phyloP scores from a whole-genome alignment of 805 yeast species.

The Wickerhamomyces rabaulensis region DNA sequence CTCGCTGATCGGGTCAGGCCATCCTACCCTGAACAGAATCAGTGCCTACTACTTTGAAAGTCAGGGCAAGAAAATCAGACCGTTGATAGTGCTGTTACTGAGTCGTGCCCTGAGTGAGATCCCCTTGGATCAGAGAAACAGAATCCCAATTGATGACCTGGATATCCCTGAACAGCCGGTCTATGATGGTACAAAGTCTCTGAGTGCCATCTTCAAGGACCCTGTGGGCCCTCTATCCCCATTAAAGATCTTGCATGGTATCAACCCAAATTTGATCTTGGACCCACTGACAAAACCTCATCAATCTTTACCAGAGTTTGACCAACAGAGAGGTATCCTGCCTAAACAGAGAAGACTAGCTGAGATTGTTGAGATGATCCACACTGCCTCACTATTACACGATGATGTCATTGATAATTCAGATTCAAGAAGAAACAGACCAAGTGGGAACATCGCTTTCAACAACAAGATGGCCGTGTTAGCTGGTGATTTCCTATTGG shows the following conservation, averaged over 20 bases:
- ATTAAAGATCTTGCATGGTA: slow-evolving; percentile 77
- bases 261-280: slow-evolving; percentile 75
- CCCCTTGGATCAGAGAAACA: slow-evolving; percentile 61
- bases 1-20: slow-evolving; percentile 82
- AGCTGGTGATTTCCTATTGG: slow-evolving; percentile 93
- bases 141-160: slow-evolving; percentile 53
- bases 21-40: slow-evolving; percentile 86
- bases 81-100: slow-evolving; percentile 77
- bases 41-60: slow-evolving; percentile 94
- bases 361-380: slow-evolving; percentile 97
- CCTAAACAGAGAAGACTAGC: slow-evolving; percentile 96
- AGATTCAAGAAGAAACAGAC: slow-evolving; percentile 84
- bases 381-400: slow-evolving; percentile 90
- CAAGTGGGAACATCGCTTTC: slow-evolving; percentile 89
- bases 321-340: slow-evolving; percentile 65
- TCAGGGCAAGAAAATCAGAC: slow-evolving; percentile 94
- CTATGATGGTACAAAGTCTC: slow-evolving; percentile 50
- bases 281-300: slow-evolving; percentile 84
- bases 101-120: slow-evolving; percentile 76
- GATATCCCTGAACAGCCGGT: slow-evolving; percentile 68
- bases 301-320: slow-evolving; percentile 57
- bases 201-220: slow-evolving; percentile 44
- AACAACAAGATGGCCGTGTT: slow-evolving; percentile 96
- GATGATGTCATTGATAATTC: slow-evolving; percentile 94
- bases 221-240: slow-evolving; percentile 68